Percentiles rank a stretch among this genome's conserved stretches.
These are phyloP conservation scores for Trapa incisa DNA, from an alignment of 345 rosid genomes.

Conservation along the genomic window DNA sequence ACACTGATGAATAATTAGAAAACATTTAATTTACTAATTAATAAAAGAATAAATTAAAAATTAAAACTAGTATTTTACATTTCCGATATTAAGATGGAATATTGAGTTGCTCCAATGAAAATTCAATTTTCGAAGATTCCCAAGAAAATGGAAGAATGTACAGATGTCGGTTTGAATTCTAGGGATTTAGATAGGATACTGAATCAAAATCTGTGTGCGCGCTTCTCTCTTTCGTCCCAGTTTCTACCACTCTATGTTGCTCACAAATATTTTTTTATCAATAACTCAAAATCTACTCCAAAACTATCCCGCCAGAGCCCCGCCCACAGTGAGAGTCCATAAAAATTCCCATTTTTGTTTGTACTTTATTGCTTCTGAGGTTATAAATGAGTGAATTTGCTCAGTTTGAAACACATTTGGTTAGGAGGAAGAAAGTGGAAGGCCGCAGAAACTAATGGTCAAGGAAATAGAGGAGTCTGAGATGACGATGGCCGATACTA, in stretches of 20 bases:
- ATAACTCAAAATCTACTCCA: slow-evolving; percentile 8
- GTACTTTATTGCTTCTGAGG: background rate
- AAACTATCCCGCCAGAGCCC: slow-evolving; percentile 9
- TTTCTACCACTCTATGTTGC: background rate
- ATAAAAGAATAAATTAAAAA: too few species aligned
- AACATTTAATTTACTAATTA: too few species aligned
- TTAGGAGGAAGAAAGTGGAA: background rate
- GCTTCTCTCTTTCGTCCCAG: background rate
- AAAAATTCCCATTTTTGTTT: background rate
- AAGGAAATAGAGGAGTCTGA: slow-evolving; percentile 1
- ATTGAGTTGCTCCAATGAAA: too few species aligned
- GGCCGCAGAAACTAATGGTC: background rate
- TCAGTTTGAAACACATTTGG: background rate
- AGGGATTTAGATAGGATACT: background rate
- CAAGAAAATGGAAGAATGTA: too few species aligned
- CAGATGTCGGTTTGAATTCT: background rate
- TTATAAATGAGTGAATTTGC: background rate
- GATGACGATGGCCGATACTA: slow-evolving; percentile 1
- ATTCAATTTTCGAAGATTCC: too few species aligned
- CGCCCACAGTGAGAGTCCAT: slow-evolving; percentile 5
- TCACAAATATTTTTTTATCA: too few species aligned
- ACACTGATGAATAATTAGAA: too few species aligned
- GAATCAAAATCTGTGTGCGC: background rate
- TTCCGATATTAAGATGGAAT: too few species aligned
- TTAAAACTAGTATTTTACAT: too few species aligned